These are phyloP conservation scores for Musa itinerans DNA, from an alignment of 176 grass and related monocot species.

Conservation along the genomic window DNA sequence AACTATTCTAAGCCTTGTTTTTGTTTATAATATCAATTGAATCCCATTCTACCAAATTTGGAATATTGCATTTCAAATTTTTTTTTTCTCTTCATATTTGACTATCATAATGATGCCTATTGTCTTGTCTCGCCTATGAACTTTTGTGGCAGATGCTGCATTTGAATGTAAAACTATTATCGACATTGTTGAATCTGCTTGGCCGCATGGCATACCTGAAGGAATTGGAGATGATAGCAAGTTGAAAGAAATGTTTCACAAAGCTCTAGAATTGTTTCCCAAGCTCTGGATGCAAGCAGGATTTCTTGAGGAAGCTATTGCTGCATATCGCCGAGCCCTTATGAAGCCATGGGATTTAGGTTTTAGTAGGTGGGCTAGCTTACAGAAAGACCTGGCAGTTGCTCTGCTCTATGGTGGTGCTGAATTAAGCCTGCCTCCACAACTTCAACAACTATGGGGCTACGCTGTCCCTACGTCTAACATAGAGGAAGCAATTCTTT, in stretches of 20 bases:
- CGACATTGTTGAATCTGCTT: conserved; percentile 83
- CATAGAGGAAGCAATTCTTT: conserved; percentile 67
- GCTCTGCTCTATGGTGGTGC: conserved; percentile 72
- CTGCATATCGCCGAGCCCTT: conserved; percentile 58
- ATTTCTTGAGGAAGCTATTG: conserved; percentile 73
- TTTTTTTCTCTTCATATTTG: neutral
- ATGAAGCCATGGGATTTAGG: conserved; percentile 73
- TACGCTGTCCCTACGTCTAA: conserved; percentile 34
- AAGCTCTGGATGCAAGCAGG: conserved; percentile 70
- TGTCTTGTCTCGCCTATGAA: conserved; percentile 5
- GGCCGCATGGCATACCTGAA: conserved; percentile 64
- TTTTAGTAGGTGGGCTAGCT: conserved; percentile 46
- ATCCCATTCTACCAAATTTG: too few species aligned
- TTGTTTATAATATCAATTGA: neutral
- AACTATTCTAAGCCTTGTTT: neutral
- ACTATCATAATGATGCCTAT: neutral
- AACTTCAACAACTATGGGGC: conserved; percentile 29
- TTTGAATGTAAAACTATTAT: conserved; percentile 80
- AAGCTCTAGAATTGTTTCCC: conserved; percentile 79
- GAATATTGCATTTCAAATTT: too few species aligned
- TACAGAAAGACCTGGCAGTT: conserved; percentile 79
- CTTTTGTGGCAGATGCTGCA: conserved; percentile 68
- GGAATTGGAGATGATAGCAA: conserved; percentile 61
- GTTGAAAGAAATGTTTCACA: conserved; percentile 76
- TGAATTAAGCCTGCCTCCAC: conserved; percentile 46